A percentile compares a stretch with the other conserved stretches of the same genome.
Conservation (phyloP, 2,329 filamentous ascomycete genomes). For the Hymenoscyphus salicellus region DNA sequence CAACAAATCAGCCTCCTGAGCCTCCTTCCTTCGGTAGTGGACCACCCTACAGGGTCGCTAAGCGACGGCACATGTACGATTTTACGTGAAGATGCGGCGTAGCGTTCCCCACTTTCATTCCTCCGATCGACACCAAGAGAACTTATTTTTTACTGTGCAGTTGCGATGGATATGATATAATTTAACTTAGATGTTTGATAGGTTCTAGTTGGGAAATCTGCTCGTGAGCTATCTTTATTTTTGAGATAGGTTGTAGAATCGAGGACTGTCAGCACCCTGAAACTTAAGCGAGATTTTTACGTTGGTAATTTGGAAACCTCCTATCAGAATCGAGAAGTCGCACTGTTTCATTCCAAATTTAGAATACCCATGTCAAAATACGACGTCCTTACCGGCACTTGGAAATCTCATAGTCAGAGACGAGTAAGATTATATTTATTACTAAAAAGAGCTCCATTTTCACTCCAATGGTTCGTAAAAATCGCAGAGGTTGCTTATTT, state of each 20-base stretch:
- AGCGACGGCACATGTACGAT: neutral
- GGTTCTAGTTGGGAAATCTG: neutral
- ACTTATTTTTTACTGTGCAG: neutral
- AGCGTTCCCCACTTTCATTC: neutral
- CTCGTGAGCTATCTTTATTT: neutral
- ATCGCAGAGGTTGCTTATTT: too few species aligned
- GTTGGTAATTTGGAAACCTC: neutral
- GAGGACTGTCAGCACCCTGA: neutral
- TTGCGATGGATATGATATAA: neutral
- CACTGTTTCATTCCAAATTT: neutral
- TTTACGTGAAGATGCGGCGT: neutral
- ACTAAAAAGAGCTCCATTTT: too few species aligned
- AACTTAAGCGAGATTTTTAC: neutral
- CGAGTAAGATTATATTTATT: neutral
- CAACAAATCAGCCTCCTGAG: neutral
- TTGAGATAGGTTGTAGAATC: neutral
- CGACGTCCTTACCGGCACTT: neutral
- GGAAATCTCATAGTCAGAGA: neutral
- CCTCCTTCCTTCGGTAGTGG: neutral
- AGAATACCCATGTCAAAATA: neutral
- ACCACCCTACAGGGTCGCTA: neutral
- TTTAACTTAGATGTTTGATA: neutral
- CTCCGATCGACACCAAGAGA: neutral
- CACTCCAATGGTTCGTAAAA: too few species aligned
- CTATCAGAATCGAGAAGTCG: neutral